These are phyloP conservation scores for Leptosphaerulina australis DNA, from an alignment of 2,329 filamentous ascomycete genomes.

Conservation along the genomic window DNA sequence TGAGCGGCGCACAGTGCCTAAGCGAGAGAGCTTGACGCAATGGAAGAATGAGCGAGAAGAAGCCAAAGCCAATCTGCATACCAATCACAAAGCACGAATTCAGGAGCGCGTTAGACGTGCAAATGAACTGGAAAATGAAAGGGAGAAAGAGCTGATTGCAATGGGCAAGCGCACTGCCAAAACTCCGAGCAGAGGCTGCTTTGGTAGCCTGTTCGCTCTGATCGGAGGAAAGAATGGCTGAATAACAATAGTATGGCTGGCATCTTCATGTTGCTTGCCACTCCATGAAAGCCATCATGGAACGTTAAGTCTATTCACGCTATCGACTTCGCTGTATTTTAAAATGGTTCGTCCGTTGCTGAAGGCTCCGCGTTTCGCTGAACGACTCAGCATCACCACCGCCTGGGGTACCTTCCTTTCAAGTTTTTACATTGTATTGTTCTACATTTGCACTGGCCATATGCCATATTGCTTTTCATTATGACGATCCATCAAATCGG, in stretches of 20 bases:
- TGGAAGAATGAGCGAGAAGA: slow-evolving; percentile 37
- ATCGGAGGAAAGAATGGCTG: slow-evolving; percentile 3
- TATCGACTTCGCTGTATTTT: too few species aligned
- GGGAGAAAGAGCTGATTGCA: slow-evolving; percentile 28
- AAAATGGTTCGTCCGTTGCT: background rate
- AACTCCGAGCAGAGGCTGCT: slow-evolving; percentile 9
- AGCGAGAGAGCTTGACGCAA: slow-evolving; percentile 27
- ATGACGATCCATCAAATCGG: background rate
- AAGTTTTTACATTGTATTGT: background rate
- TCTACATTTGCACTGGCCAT: background rate
- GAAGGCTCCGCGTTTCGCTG: background rate
- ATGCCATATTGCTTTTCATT: background rate
- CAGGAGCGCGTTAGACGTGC: slow-evolving; percentile 35
- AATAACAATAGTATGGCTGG: background rate
- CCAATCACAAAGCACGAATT: slow-evolving; percentile 24
- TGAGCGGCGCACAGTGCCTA: slow-evolving; percentile 19
- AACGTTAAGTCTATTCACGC: background rate
- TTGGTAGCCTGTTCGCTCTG: slow-evolving; percentile 6
- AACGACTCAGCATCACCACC: background rate
- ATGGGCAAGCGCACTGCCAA: slow-evolving; percentile 17
- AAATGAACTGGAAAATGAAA: slow-evolving; percentile 38
- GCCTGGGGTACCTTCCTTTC: background rate
- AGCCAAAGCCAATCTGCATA: slow-evolving; percentile 9
- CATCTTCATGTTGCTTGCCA: background rate
- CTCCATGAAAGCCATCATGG: background rate